A percentile compares a stretch with the other conserved stretches of the same genome.
Conservation (phyloP, 1,139 yeast species). For the Magnusiomyces ingens region DNA sequence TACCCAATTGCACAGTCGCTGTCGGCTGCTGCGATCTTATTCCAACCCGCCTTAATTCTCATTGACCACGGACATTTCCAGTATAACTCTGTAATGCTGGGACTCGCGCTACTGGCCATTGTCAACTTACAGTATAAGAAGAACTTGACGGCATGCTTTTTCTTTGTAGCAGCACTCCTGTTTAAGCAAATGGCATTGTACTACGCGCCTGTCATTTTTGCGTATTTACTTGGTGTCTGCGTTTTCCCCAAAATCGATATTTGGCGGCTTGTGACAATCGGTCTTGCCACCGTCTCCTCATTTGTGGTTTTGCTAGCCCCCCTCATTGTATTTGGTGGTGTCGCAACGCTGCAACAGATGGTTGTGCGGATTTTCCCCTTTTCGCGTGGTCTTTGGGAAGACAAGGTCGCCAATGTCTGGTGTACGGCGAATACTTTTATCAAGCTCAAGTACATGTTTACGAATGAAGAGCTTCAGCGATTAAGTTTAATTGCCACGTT, state of each 20-base stretch:
- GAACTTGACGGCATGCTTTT: constrained; percentile 64
- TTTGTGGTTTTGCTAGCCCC: constrained; percentile 55
- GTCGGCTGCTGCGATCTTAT: constrained; percentile 64
- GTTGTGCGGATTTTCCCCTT: constrained; percentile 81
- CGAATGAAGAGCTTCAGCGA: constrained; percentile 52
- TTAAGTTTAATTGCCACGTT: constrained; percentile 61
- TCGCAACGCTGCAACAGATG: constrained; percentile 30
- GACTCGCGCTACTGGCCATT: constrained; percentile 63
- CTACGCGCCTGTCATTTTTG: constrained; percentile 84
- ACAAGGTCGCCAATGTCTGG: constrained; percentile 97
- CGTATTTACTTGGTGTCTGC: constrained; percentile 54
- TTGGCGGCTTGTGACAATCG: constrained; percentile 52
- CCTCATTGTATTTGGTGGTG: constrained; percentile 40
- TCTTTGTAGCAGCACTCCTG: constrained; percentile 69
- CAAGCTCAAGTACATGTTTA: constrained; percentile 57
- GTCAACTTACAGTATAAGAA: constrained; percentile 55
- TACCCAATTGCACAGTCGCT: constrained; percentile 67
- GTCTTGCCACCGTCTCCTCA: constrained; percentile 53
- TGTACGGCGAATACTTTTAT: constrained; percentile 75
- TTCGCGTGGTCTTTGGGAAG: constrained; percentile 92
- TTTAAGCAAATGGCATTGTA: constrained; percentile 96
- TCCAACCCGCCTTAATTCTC: constrained; percentile 70
- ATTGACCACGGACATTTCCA: constrained; percentile 98
- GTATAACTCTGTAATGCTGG: constrained; percentile 90
- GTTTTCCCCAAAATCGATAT: constrained; percentile 32